Evolutionary conservation across 176 grass and related monocot species (phyloP).

Genomic region (Avena sativa): DNA sequence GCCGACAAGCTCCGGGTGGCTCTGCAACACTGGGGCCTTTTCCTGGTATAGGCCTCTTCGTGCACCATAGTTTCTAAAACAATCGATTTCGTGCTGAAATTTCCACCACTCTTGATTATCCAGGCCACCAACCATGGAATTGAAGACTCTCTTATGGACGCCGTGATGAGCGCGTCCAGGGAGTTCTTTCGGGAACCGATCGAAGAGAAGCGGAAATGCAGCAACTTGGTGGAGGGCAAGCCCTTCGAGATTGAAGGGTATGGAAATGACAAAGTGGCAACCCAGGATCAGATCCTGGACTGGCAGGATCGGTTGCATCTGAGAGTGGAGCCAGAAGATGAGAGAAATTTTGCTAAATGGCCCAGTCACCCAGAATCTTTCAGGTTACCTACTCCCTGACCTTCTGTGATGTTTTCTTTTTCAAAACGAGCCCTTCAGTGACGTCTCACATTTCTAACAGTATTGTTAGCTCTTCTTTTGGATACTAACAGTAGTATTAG

Average conservation of each 20-base stretch:
- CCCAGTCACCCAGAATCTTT: slow-evolving; percentile 22
- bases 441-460: no score
- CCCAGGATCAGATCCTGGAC: not conserved
- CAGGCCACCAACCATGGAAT: slow-evolving; percentile 15
- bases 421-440: no score
- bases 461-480: no score
- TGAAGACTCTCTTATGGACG: not conserved
- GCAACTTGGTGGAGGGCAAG: not conserved
- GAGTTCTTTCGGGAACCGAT: not conserved
- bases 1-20: slow-evolving; percentile 45
- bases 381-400: slow-evolving; percentile 3
- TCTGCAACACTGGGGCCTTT: slow-evolving; percentile 59
- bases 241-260: slow-evolving; percentile 14
- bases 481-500: no score
- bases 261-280: not conserved
- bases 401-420: not conserved
- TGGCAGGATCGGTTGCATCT: slow-evolving; percentile 18
- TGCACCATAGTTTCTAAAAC: not conserved
- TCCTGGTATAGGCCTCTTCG: slow-evolving; percentile 30
- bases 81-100: not conserved
- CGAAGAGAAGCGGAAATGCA: not conserved
- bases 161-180: not conserved
- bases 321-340: not conserved
- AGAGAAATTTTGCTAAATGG: not conserved
- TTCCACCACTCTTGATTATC: not conserved